Percentiles rank a stretch among this genome's conserved stretches.
These are phyloP conservation scores for Diplodia scrobiculata DNA, from an alignment of 2,329 filamentous ascomycete genomes.

Conservation along the genomic window DNA sequence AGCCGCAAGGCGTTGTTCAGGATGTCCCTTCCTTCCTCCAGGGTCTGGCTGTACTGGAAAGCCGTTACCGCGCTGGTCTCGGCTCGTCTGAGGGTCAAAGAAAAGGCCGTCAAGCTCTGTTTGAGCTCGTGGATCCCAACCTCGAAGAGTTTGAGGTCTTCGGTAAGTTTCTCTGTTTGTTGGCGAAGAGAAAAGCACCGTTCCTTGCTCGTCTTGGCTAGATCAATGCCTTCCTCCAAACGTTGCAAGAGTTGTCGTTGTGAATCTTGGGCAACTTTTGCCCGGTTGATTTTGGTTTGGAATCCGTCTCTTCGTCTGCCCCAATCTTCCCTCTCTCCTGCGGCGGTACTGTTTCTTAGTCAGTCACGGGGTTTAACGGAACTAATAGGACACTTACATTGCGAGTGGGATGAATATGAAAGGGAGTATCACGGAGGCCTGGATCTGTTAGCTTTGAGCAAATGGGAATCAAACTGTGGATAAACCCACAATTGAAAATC, in stretches of 20 bases:
- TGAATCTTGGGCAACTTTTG: constrained; percentile 1
- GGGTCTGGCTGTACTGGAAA: constrained; percentile 21
- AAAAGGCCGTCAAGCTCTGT: constrained; percentile 10
- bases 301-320: constrained; percentile 4
- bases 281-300: constrained; percentile 7
- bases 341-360: background rate
- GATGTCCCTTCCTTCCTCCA: constrained; percentile 21
- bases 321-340: constrained; percentile 3
- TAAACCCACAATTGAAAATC: constrained; percentile 1
- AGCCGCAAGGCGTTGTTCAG: constrained; percentile 7
- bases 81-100: background rate
- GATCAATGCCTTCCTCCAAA: background rate
- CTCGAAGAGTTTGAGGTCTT: constrained; percentile 7
- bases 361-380: background rate
- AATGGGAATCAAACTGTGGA: too few species aligned
- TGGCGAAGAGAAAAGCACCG: background rate
- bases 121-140: constrained; percentile 9
- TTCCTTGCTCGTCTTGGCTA: background rate
- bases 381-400: background rate
- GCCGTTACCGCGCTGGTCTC: constrained; percentile 16
- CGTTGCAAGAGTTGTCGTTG: background rate
- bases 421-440: constrained; percentile 10
- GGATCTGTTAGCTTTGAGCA: background rate
- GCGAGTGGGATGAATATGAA: constrained; percentile 16
- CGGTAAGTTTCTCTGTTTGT: constrained; percentile 1